Conservation (phyloP, 208 protist genomes). For the Leishmania gerbilli region DNA sequence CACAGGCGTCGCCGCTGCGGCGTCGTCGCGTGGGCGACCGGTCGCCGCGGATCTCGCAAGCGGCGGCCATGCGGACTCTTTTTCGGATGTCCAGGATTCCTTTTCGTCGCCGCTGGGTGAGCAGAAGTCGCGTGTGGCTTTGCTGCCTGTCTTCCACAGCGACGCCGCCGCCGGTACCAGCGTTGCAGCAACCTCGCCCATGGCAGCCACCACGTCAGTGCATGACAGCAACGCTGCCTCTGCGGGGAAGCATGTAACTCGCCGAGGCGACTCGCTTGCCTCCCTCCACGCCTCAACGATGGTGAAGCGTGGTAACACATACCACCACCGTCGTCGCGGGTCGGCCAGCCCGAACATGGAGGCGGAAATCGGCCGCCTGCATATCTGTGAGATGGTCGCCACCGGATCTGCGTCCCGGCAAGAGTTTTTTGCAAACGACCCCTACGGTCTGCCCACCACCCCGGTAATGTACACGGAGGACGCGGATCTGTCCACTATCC, state of each 20-base stretch:
- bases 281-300: not conserved
- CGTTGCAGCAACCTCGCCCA: not conserved
- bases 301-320: slow-evolving; percentile 5
- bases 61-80: not conserved
- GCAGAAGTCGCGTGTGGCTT: not conserved
- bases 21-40: not conserved
- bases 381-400: not conserved
- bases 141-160: not conserved
- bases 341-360: slow-evolving; percentile 4
- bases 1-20: not conserved
- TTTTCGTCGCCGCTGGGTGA: not conserved
- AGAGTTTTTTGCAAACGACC: slow-evolving; percentile 18
- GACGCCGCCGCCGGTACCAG: not conserved
- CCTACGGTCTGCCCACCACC: slow-evolving; percentile 16
- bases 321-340: not conserved
- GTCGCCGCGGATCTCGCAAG: not conserved
- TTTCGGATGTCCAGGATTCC: not conserved
- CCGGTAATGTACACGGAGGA: slow-evolving; percentile 31
- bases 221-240: not conserved
- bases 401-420: not conserved
- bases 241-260: not conserved
- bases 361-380: not conserved
- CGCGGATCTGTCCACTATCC: slow-evolving; percentile 30
- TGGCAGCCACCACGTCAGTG: not conserved
- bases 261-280: not conserved